Base-by-base conservation (phyloP, 257 asterid species). In the Phtheirospermum japonicum region DNA sequence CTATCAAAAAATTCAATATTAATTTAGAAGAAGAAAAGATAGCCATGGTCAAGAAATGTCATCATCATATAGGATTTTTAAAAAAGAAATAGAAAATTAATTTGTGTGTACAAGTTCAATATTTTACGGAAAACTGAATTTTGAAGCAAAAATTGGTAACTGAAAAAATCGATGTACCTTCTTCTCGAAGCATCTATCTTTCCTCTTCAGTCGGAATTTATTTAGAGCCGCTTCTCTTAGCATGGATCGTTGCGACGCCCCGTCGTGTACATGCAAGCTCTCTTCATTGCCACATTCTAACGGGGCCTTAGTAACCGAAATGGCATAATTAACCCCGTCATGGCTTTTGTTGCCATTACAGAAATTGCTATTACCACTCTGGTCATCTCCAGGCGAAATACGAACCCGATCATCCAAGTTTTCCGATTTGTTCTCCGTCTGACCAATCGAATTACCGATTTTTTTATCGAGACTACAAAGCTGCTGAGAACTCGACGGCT, bases 111-210 rank as follows among this genome's bases (percentile, higher is more conserved):
- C n/a, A n/a, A n/a, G n/a, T n/a, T n/a, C n/a, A n/a, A n/a, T n/a
- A n/a, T n/a, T n/a, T n/a, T n/a, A n/a, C n/a, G n/a, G n/a, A n/a
- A n/a, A n/a, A n/a, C n/a, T n/a, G 28, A 23, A 23, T 23, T 23
- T 23, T 23, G 28, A 36, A 34, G 16, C 48, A 10, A 14, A 7
- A n/a, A 4, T 45, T 45, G 6, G 46, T 53, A 23, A 59, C 12
- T 49, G 18, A 40, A 1, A 34, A 8, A 39, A 39, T 39, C 4
- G 13, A 63, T 58, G 13, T 72, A 92, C 99, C 99, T 93, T 93
- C 80, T 93, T 93, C 73, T 93, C 92, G 59, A 81, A 93, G 82
- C 99, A 89, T 79, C 99, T 80, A 17, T 89, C 97, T 73, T 93
- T 93, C 75, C 99, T 74, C 77, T 93, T 93, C 76, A 76, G 52